phyloP scores from a whole-genome alignment of 2,329 filamentous ascomycete species.

The Aspergillus pseudoviridinutans region DNA sequence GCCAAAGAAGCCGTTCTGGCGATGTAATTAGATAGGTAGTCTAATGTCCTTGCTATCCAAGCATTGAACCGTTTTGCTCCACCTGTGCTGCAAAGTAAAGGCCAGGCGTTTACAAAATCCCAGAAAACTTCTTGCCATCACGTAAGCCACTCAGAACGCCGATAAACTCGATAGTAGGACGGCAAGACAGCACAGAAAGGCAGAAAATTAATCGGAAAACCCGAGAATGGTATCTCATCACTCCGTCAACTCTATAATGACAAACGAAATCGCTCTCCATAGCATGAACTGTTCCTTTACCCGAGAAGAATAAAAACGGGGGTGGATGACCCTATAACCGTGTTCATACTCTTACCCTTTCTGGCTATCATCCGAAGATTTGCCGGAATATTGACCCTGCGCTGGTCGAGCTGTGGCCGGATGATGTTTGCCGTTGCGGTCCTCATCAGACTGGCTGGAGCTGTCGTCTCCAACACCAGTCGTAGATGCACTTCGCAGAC shows the following conservation, averaged over 20 bases:
- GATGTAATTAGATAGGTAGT: not conserved
- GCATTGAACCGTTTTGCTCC: not conserved
- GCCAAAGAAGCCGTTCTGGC: not conserved
- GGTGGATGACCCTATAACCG: not conserved
- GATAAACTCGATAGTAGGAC: conserved; percentile 14
- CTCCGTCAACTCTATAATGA: conserved; percentile 6
- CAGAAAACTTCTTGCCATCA: conserved; percentile 23
- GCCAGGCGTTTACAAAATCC: conserved; percentile 19
- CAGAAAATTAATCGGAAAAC: conserved; percentile 8
- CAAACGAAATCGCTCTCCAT: conserved; percentile 3
- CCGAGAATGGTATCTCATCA: conserved; percentile 9
- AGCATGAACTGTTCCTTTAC: conserved; percentile 20
- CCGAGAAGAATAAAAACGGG: conserved; percentile 31
- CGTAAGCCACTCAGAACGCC: conserved; percentile 28
- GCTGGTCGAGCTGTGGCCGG: conserved; percentile 12
- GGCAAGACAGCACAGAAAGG: conserved; percentile 9
- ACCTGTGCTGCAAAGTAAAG: not conserved
- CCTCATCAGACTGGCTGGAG: conserved; percentile 48
- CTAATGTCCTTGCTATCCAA: not conserved
- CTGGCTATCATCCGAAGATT: conserved; percentile 48
- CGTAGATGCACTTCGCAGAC: conserved; percentile 39
- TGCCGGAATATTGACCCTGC: conserved; percentile 33
- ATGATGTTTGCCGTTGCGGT: conserved; percentile 27
- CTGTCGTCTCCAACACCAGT: conserved; percentile 41
- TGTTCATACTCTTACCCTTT: conserved; percentile 3